phyloP scores from a whole-genome alignment of 768 basidiomycete species.

The Butyriboletus loyo region DNA sequence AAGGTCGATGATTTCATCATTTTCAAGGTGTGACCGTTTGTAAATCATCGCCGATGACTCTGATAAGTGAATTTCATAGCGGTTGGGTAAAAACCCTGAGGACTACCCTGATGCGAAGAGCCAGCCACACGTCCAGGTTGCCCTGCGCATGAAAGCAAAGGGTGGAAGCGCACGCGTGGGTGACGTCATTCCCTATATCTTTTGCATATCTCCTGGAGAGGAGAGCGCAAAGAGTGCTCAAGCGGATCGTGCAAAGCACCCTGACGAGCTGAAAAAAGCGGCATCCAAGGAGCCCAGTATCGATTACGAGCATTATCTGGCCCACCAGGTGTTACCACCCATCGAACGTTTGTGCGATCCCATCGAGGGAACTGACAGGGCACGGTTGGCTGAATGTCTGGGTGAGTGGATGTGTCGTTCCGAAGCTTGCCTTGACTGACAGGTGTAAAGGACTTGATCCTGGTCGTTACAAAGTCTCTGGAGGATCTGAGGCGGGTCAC shows the following conservation, averaged over 20 bases:
- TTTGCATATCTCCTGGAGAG: slow-evolving; percentile 77
- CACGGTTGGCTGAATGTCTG: slow-evolving; percentile 91
- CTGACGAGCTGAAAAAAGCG: slow-evolving; percentile 81
- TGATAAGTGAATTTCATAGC: slow-evolving; percentile 42
- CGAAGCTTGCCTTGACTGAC: neutral
- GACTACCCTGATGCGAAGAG: slow-evolving; percentile 95
- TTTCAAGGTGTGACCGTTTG: slow-evolving; percentile 64
- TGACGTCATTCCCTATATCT: slow-evolving; percentile 95
- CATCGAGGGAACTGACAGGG: slow-evolving; percentile 92
- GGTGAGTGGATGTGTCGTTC: slow-evolving; percentile 45
- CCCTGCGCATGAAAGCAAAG: slow-evolving; percentile 81
- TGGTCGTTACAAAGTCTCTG: slow-evolving; percentile 46
- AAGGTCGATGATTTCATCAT: slow-evolving; percentile 94
- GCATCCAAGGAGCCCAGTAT: slow-evolving; percentile 60
- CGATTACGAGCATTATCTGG: slow-evolving; percentile 90
- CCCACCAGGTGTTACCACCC: slow-evolving; percentile 89
- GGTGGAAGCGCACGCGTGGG: slow-evolving; percentile 79
- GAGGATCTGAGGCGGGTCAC: slow-evolving; percentile 50
- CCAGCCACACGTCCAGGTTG: slow-evolving; percentile 97
- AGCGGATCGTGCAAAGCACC: slow-evolving; percentile 89
- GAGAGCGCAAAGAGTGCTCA: slow-evolving; percentile 71
- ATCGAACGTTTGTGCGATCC: slow-evolving; percentile 94
- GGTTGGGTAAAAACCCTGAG: slow-evolving; percentile 93
- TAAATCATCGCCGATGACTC: neutral
- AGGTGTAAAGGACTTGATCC: slow-evolving; percentile 53